phyloP scores from a whole-genome alignment of 169 alveolate genomes.

The Plasmodium billcollinsi region DNA sequence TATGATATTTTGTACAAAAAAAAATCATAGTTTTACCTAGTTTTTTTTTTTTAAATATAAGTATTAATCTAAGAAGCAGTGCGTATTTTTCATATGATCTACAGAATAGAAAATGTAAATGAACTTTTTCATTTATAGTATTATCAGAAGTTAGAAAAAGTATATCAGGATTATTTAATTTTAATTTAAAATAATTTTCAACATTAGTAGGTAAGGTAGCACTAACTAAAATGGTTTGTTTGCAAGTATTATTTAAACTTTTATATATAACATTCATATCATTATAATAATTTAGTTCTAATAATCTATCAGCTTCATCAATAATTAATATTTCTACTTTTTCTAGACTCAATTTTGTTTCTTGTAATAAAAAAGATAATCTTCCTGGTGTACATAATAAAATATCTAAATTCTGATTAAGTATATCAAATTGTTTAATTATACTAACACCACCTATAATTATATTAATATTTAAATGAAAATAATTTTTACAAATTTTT shows the following conservation, averaged over 20 bases:
- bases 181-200: conserved; percentile 92
- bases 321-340: conserved; percentile 91
- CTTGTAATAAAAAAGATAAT: conserved; percentile 93
- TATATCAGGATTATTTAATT: conserved; percentile 92
- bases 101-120: conserved; percentile 78
- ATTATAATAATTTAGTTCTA: conserved; percentile 95
- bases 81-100: conserved; percentile 91
- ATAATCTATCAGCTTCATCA: conserved; percentile 97
- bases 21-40: conserved; percentile 89
- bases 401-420: conserved; percentile 96
- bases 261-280: conserved; percentile 88
- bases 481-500: conserved; percentile 85
- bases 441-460: conserved; percentile 96
- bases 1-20: conserved; percentile 93
- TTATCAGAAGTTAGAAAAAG: conserved; percentile 90
- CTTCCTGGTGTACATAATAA: conserved; percentile 98
- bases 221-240: conserved; percentile 92
- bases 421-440: conserved; percentile 93
- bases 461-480: conserved; percentile 91
- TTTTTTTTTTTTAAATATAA: conserved; percentile 76
- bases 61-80: conserved; percentile 86
- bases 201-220: conserved; percentile 96
- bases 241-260: conserved; percentile 85
- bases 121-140: conserved; percentile 85
- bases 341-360: conserved; percentile 90